Percentiles rank a stretch among this genome's conserved stretches.
phyloP scores from a whole-genome alignment of 495 filamentous ascomycete genomes.

The Talaromyces liani region DNA sequence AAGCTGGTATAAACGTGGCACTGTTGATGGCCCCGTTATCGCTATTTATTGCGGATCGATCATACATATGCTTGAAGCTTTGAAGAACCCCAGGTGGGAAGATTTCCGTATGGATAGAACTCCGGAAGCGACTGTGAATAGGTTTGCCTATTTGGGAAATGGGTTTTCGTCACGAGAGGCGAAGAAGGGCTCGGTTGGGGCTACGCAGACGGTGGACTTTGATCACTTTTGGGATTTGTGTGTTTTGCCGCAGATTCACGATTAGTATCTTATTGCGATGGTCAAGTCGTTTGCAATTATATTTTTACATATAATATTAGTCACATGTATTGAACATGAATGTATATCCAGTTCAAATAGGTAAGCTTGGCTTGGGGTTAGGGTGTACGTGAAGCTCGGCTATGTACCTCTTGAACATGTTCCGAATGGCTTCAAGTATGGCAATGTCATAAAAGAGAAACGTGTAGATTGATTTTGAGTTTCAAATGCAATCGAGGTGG shows the following conservation, averaged over 20 bases:
- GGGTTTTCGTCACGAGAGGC: background rate
- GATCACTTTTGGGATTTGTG: background rate
- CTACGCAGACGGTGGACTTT: background rate
- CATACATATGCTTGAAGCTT: background rate
- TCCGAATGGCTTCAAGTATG: no score
- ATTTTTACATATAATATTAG: background rate
- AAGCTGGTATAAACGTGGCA: background rate
- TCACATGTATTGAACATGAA: background rate
- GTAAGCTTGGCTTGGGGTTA: no score
- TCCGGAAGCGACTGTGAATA: background rate
- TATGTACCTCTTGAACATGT: no score
- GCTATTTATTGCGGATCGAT: background rate
- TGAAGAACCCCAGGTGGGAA: background rate
- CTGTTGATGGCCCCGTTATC: background rate
- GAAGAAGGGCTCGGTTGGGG: background rate
- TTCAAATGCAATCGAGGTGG: no score
- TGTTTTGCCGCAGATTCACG: background rate
- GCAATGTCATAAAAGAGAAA: no score
- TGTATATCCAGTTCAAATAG: no score
- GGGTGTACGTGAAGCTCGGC: no score
- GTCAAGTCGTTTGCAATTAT: background rate
- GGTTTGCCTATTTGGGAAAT: background rate
- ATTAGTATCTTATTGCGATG: background rate
- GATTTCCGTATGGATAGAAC: background rate
- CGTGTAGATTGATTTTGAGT: no score